Evolutionary conservation across 257 asterid species (phyloP), one percentile per base, ranked within the genome.

Genomic region (Ehretia macrophylla): DNA sequence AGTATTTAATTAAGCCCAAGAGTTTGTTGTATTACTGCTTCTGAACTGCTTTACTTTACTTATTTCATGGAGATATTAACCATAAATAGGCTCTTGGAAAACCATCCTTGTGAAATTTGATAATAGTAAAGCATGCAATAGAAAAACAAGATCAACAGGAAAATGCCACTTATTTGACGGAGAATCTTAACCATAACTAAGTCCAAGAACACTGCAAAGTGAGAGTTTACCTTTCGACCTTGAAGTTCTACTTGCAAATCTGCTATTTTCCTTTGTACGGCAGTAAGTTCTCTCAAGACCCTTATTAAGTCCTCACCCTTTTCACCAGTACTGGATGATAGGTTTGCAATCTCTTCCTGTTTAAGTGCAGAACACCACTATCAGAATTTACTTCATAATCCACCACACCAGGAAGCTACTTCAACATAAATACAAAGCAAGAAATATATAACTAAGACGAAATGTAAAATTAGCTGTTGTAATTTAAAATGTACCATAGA

Each of bases 201-300:
- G 52, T 16, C 52, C 8, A n/a, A 14, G 52, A 19, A 47, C 18
- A 47, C 8, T 18, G 59, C 21, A 32, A 68, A 10, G n/a, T n/a
- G n/a, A n/a, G 37, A 48, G 50, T 21, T 68, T 53, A 93, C 97
- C 97, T 93, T 93, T 75, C 99, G 83, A 59, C 99, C 99, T 71
- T 93, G 99, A 75, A 93, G 97, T 71, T 93, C 97, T 48, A 93
- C 97, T 85, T 89, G 99, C 77, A 93, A 85, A 80, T 89, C 96
- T 38, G 96, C 94, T 17, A 86, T 89, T 76, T 89, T 93, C 55
- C 96, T 81, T 58, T 93, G 99, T 20, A 93, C 96, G 42, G 82
- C 73, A 42, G 97, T 93, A 65, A 93, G 74, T 74, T 93, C 99
- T 77, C 94, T 73, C 78, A 93, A 79, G 55, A 89, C 88, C 83